phyloP scores from a whole-genome alignment of 2,329 filamentous ascomycete species.

The Aspergillus spinulosporus region DNA sequence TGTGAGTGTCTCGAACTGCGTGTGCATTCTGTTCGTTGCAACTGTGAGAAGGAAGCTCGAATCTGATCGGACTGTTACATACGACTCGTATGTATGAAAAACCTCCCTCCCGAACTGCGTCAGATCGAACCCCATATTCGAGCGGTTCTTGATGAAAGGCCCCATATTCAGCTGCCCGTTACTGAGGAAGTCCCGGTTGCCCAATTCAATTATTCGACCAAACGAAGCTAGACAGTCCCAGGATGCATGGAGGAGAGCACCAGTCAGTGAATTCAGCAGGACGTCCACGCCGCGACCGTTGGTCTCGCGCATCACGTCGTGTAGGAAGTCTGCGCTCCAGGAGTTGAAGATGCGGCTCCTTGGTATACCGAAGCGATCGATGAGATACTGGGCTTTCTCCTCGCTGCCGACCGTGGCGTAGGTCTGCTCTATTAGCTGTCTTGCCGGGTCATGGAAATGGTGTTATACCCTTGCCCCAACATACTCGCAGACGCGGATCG shows the following conservation, averaged over 20 bases:
- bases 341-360: slow-evolving; percentile 28
- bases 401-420: slow-evolving; percentile 28
- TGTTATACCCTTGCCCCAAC: slow-evolving; percentile 22
- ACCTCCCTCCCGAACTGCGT: slow-evolving; percentile 16
- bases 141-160: slow-evolving; percentile 25
- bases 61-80: neutral
- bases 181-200: slow-evolving; percentile 29
- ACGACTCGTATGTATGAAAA: slow-evolving; percentile 7
- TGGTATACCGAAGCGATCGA: slow-evolving; percentile 22
- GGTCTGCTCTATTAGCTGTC: slow-evolving; percentile 8
- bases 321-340: slow-evolving; percentile 21
- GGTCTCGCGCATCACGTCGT: slow-evolving; percentile 21
- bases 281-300: slow-evolving; percentile 27
- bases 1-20: slow-evolving; percentile 10
- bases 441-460: neutral
- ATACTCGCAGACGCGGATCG: slow-evolving; percentile 22
- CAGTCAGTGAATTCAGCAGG: slow-evolving; percentile 31
- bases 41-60: too few species aligned
- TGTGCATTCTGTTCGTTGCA: slow-evolving; percentile 8
- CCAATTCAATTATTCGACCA: slow-evolving; percentile 32
- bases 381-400: slow-evolving; percentile 26
- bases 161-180: slow-evolving; percentile 26
- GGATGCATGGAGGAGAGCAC: slow-evolving; percentile 29
- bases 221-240: slow-evolving; percentile 35
- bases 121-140: slow-evolving; percentile 28